Percentiles rank a stretch among this genome's conserved stretches.
Evolutionary conservation across 2,329 filamentous ascomycete genomes (phyloP).

Genomic region (Pseudogymnoascus sp.): DNA sequence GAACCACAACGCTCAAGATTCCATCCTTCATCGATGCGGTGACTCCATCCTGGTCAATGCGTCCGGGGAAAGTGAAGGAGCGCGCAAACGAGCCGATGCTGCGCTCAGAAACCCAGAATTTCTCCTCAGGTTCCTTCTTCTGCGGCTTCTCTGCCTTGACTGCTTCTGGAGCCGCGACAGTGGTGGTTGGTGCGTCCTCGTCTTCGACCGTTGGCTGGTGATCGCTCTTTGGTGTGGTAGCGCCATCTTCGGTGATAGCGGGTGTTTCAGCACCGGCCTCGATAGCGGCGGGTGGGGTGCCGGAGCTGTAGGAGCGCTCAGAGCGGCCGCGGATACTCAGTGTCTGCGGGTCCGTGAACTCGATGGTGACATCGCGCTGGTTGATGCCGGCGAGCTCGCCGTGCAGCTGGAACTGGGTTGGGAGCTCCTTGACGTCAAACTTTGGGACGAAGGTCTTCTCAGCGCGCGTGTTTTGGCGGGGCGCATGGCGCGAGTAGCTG

Average conservation of each 20-base stretch:
- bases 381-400: constrained; percentile 69
- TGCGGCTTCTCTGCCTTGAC: constrained; percentile 27
- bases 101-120: constrained; percentile 62
- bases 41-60: constrained; percentile 51
- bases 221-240: constrained; percentile 28
- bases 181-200: constrained; percentile 27
- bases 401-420: constrained; percentile 62
- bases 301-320: constrained; percentile 52
- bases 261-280: constrained; percentile 21
- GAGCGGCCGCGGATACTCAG: constrained; percentile 60
- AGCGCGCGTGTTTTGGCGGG: constrained; percentile 14
- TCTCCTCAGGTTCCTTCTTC: constrained; percentile 32
- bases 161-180: constrained; percentile 13
- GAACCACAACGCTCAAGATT: constrained; percentile 51
- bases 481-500: constrained; percentile 36
- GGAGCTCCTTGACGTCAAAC: constrained; percentile 68
- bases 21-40: constrained; percentile 53
- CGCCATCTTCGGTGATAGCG: constrained; percentile 18
- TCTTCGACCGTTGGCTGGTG: constrained; percentile 28
- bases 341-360: constrained; percentile 70
- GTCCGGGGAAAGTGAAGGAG: constrained; percentile 55
- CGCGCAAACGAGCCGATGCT: constrained; percentile 56
- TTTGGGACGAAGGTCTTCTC: constrained; percentile 56
- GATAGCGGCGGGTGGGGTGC: constrained; percentile 33
- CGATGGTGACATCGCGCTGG: constrained; percentile 64